Conservation (phyloP, 2,329 filamentous ascomycete genomes). For the Ascochyta koolunga region DNA sequence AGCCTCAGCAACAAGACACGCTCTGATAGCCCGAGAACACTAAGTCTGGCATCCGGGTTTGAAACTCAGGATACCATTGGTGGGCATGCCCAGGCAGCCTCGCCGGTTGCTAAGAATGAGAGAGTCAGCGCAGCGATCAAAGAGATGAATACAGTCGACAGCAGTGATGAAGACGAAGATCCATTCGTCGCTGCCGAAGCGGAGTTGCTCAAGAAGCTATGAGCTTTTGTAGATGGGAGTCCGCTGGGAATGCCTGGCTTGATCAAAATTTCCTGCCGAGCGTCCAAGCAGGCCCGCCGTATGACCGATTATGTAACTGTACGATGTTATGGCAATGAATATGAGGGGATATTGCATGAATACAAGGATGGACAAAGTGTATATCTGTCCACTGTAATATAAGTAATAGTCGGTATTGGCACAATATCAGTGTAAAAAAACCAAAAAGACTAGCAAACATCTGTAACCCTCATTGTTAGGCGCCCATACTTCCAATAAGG, state of each 20-base stretch:
- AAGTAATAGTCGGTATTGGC: conserved; percentile 7
- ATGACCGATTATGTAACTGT: conserved; percentile 12
- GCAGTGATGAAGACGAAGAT: conserved; percentile 8
- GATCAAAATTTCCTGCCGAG: neutral
- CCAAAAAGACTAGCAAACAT: neutral
- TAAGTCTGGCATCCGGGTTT: conserved; percentile 22
- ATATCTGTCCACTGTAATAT: neutral
- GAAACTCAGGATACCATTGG: conserved; percentile 27
- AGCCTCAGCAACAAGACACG: conserved; percentile 1
- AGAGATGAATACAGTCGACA: conserved; percentile 3
- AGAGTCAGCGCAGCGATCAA: conserved; percentile 1
- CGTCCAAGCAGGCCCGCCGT: neutral
- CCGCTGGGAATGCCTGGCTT: neutral
- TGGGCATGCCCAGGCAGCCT: conserved; percentile 3
- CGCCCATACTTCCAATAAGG: too few relatives aligned
- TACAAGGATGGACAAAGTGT: neutral
- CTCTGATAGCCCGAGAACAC: conserved; percentile 12
- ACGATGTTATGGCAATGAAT: conserved; percentile 7
- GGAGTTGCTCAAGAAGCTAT: conserved; percentile 7
- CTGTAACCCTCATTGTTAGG: neutral
- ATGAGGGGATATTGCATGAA: neutral
- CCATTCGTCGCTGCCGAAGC: conserved; percentile 11
- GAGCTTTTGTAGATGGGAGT: neutral
- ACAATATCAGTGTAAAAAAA: neutral
- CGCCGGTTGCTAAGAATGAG: conserved; percentile 1